Base-by-base conservation (phyloP, 2,329 filamentous ascomycete species). In the Nigrospora sphaerica region DNA sequence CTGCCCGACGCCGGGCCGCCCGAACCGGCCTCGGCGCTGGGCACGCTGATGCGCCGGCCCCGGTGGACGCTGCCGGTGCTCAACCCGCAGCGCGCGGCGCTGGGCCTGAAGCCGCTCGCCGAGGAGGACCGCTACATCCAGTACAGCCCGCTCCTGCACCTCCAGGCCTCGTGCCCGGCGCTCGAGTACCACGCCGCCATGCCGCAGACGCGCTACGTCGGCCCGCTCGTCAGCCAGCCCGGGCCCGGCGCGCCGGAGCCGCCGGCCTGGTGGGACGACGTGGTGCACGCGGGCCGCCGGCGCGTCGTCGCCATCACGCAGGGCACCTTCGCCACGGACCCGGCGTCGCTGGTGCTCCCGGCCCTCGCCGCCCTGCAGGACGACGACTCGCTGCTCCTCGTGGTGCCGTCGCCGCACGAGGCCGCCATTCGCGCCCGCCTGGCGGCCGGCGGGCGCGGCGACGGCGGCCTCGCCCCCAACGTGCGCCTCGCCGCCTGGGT, bases 271-370 rank as follows among this genome's bases (percentile, higher is more conserved):
- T 43, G 41, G 41, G 32, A 36, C 12, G 41, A 43, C 18, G 41
- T 43, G 32, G 17, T 43, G 13, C 12, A 14, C 32, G 32, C 41
- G n/a, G 39, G 39, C 12, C n/a, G 39, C 9, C 41, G 32, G 7
- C 18, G 32, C 32, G 23, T 43, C 32, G 34, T 43, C 9, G 41
- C 32, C 32, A 35, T 43, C 41, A 43, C 41, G 12, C 41, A 43
- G 12, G 41, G 41, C 41, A 43, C 41, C 41, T 43, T 43, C 41
- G 41, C 41, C 41, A 36, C 35, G 41, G 41, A 43, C 33, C 41
- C 41, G 18, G 35, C 41, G 17, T 35, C 41, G 3, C 41, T 43
- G 7, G 12, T 43, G 12, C 33, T 43, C 17, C 41, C 41, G 16
- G 41, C 41, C 32, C 14, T 43, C 19, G 41, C 19, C 4, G 41